Evolutionary conservation across 192 early-diverging fungal genomes (phyloP).

Genomic region (Kappamyces sp.): DNA sequence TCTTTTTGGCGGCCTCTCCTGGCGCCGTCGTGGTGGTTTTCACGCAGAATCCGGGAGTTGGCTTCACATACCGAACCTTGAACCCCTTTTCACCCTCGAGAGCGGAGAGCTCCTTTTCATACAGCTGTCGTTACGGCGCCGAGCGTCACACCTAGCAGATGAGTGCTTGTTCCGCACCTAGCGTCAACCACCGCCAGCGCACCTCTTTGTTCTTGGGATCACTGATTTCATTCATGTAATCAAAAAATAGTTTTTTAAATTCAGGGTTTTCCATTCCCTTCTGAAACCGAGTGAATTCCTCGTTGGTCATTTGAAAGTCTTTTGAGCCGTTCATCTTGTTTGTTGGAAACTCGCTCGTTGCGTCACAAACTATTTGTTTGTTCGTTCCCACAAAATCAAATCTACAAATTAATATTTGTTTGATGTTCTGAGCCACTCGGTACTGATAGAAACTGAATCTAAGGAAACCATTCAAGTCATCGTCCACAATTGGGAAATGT

Average conservation of each 20-base stretch:
- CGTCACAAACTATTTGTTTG: too few relatives aligned
- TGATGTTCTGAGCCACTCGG: background rate
- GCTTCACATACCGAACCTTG: slow-evolving; percentile 47
- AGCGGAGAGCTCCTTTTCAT: slow-evolving; percentile 43
- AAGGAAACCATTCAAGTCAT: too few relatives aligned
- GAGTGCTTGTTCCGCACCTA: background rate
- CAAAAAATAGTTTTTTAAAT: slow-evolving; percentile 46
- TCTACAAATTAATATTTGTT: slow-evolving; percentile 3
- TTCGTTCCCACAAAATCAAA: background rate
- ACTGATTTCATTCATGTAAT: slow-evolving; percentile 53
- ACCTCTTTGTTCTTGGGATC: slow-evolving; percentile 50
- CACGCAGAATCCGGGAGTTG: slow-evolving; percentile 34
- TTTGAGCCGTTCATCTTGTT: slow-evolving; percentile 1
- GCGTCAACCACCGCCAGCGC: background rate
- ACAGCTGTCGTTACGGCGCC: slow-evolving; percentile 25
- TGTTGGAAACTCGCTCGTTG: background rate
- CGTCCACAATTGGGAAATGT: too few relatives aligned
- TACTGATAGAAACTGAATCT: too few relatives aligned
- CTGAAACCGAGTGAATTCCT: slow-evolving; percentile 42
- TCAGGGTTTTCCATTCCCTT: slow-evolving; percentile 47
- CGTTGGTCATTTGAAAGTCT: slow-evolving; percentile 9
- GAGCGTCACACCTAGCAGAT: background rate
- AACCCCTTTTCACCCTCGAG: slow-evolving; percentile 48
- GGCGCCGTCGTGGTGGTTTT: slow-evolving; percentile 30
- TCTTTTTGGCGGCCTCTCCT: slow-evolving; percentile 29